Evolutionary conservation across 495 filamentous ascomycete genomes (phyloP), one percentile per base, ranked within the genome.

Genomic region (Paragyromitra xinjiangensis): DNA sequence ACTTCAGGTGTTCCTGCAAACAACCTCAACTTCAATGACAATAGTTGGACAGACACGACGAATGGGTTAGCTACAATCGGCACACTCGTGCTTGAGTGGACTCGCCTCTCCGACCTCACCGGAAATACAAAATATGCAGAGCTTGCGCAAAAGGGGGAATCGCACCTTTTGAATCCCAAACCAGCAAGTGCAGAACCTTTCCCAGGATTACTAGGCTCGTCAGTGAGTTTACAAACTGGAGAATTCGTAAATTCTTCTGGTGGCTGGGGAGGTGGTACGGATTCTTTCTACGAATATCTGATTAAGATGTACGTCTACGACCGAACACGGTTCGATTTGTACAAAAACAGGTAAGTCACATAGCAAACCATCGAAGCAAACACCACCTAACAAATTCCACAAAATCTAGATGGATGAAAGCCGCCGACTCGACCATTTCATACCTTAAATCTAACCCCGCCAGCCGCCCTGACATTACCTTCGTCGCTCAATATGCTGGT

Each of bases 261-360:
- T 55, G 90, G 92, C 26, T 97, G 94, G 94, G 88, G 89, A 73
- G 93, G 92, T 61, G 91, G 92, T 9, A 88, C 88, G 56, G 94
- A 97, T 83, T 92, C 89, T 29, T 95, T 90, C 85, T 97, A 97
- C 83, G 94, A 97, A 85, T 97, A 97, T 78, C 87, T 97, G 29
- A 91, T 97, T 83, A 97, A 97, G 86, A 95, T 95, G 92, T 96
- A 91, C 79, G 84, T 96, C 75, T 97, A 97, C 81, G 91, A 94
- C 81, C 87, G 91, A 11, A 68, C 83, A 44, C 88, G 89, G 8
- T 96, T 91, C 77, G 84, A 67, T 9, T 42, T 81, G 1, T 93
- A 94, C 84, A 87, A 85, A 71, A 90, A 93, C 76, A 78, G 79
- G 64, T 79, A 79, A 79, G 75, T 12, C 19, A 24, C 8, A 50